Evolutionary conservation across 208 protist species (phyloP).

Genomic region (Trypanosoma boissoni): DNA sequence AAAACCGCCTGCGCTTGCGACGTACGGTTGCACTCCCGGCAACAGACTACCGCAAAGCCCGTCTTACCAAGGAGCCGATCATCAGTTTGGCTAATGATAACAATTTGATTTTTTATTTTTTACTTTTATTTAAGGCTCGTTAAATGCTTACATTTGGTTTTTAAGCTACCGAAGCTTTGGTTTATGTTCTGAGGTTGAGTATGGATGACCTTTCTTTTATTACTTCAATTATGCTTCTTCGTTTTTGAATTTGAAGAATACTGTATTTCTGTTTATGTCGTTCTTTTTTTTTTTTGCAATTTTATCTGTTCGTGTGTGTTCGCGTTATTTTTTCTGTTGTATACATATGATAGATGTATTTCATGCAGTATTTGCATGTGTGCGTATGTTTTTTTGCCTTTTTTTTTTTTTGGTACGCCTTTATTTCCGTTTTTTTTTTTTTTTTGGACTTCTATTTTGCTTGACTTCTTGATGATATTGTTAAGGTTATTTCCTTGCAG

Average conservation of each 20-base stretch:
- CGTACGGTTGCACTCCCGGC: too few relatives aligned
- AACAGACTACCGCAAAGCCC: too few relatives aligned
- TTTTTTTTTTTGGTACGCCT: neutral
- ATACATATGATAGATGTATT: constrained; percentile 4
- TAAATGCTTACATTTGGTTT: too few relatives aligned
- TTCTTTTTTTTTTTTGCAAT: constrained; percentile 2
- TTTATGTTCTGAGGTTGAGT: too few relatives aligned
- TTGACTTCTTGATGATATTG: neutral
- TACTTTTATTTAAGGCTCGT: too few relatives aligned
- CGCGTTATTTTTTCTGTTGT: neutral
- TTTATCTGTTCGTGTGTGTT: constrained; percentile 1
- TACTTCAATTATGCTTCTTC: neutral
- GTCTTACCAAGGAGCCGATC: too few relatives aligned
- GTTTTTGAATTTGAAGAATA: constrained; percentile 1
- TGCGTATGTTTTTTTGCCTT: constrained; percentile 4
- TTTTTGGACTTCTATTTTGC: constrained; percentile 1
- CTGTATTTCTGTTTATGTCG: constrained; percentile 7
- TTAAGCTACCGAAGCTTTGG: too few relatives aligned
- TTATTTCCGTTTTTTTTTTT: constrained; percentile 6
- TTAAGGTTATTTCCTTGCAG: neutral
- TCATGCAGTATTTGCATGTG: constrained; percentile 1
- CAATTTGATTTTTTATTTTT: too few relatives aligned
- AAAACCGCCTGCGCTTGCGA: too few relatives aligned
- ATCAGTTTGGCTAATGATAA: too few relatives aligned
- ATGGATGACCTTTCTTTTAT: constrained; percentile 4